Conservation (phyloP, 208 protist species). For the Leptomonas seymouri region DNA sequence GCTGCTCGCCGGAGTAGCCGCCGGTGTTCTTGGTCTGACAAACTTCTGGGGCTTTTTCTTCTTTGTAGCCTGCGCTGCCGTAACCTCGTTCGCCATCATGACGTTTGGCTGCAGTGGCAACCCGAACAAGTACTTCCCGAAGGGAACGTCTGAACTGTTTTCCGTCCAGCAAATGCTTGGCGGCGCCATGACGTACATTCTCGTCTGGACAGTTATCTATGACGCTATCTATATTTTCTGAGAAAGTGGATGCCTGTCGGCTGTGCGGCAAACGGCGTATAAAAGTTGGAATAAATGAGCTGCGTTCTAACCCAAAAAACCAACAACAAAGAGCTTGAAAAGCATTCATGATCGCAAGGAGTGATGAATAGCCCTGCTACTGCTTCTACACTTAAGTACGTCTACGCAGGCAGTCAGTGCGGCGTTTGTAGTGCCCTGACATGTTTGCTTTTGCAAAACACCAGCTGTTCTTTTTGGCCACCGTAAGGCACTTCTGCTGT, state of each 20-base stretch:
- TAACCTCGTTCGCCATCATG: constrained; percentile 68
- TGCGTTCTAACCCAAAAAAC: background rate
- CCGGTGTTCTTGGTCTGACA: constrained; percentile 78
- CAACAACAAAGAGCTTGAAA: background rate
- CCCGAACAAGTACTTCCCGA: constrained; percentile 76
- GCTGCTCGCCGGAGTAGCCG: constrained; percentile 72
- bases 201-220: constrained; percentile 88
- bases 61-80: constrained; percentile 54
- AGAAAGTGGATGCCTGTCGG: constrained; percentile 10
- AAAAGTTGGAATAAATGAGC: background rate
- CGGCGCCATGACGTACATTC: constrained; percentile 83
- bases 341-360: background rate
- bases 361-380: background rate
- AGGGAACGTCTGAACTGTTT: constrained; percentile 66
- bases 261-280: background rate
- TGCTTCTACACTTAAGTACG: background rate
- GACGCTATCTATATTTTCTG: constrained; percentile 90
- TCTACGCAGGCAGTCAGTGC: no score
- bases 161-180: constrained; percentile 61
- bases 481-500: no score
- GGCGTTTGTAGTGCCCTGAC: no score
- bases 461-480: no score
- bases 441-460: no score
- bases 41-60: constrained; percentile 72
- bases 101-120: constrained; percentile 55